Evolutionary conservation across 805 yeast species (phyloP).

Genomic region (Sugiyamaella americana): DNA sequence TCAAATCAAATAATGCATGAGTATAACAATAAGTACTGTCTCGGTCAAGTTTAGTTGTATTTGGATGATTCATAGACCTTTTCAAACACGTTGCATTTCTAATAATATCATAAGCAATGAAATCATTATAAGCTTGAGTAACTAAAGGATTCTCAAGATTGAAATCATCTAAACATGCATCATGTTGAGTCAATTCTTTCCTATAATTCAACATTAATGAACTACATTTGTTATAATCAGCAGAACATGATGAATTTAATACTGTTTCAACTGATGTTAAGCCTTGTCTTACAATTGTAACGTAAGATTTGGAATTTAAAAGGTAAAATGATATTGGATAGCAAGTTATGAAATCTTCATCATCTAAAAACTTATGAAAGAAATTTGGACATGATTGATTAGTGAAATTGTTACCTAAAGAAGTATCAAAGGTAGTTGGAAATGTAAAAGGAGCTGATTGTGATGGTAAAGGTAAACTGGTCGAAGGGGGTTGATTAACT

Average conservation of each 20-base stretch:
- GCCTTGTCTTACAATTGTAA: slow-evolving; percentile 25
- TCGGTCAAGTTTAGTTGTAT: neutral
- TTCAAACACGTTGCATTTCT: slow-evolving; percentile 27
- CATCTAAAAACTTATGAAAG: slow-evolving; percentile 22
- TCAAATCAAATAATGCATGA: slow-evolving; percentile 22
- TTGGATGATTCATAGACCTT: neutral
- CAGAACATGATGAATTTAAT: slow-evolving; percentile 25
- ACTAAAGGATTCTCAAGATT: slow-evolving; percentile 25
- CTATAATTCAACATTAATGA: slow-evolving; percentile 22
- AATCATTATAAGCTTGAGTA: slow-evolving; percentile 25
- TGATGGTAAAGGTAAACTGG: neutral
- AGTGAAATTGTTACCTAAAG: slow-evolving; percentile 27
- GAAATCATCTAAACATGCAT: slow-evolving; percentile 23
- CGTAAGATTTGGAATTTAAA: slow-evolving; percentile 27
- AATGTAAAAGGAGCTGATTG: slow-evolving; percentile 7
- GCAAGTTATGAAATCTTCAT: slow-evolving; percentile 24
- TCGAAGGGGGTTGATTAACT: neutral
- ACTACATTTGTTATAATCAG: slow-evolving; percentile 20
- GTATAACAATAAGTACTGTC: slow-evolving; percentile 26
- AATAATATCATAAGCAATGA: slow-evolving; percentile 24
- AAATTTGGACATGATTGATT: slow-evolving; percentile 24
- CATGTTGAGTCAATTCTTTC: slow-evolving; percentile 10
- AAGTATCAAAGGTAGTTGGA: slow-evolving; percentile 29
- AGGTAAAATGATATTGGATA: slow-evolving; percentile 30
- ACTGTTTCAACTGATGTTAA: slow-evolving; percentile 21